Base-by-base conservation (phyloP, 2,329 filamentous ascomycete genomes). In the Neopestalotiopsis clavispora region DNA sequence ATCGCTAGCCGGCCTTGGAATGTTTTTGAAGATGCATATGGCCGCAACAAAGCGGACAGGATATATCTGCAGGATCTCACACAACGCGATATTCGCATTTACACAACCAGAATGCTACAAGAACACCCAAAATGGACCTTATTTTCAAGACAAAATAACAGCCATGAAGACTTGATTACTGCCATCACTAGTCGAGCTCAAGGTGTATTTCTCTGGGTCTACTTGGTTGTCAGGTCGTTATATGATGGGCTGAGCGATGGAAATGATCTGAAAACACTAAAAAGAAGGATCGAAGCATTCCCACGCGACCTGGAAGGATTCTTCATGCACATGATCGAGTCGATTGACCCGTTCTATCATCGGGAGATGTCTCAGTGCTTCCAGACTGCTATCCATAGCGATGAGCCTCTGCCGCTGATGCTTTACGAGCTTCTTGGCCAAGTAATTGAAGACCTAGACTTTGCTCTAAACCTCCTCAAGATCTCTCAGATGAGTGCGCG, bases 311-410 rank as follows among this genome's bases (percentile, higher is more conserved):
- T 61, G 1, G 59, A 61, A 3, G 2, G n/a, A 1, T 59, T 59
- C 57, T 59, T 59, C 28, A 30, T 2, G 57, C 1, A 2, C 4
- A 7, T 59, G 20, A 59, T 59, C 20, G 14, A 14, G 10, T 20
- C 12, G 3, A 10, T 59, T 0, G 20, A 28, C 4, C 57, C 57
- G 4, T 30, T 59, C 14, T 59, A 59, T 3, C 57, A 59, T 20
- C 28, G 12, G 17, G 20, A 59, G 4, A 59, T 59, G 57, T 7
- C 57, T 17, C 57, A 9, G 4, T 59, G 30, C 10, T 59, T 59
- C 2, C 3, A 12, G 5, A 2, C 14, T 14, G 23, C 57, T 0
- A 10, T 14, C 0, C 4, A 7, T 0, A 10, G 1, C 14, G 3
- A 30, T 2, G 6, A 13, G 4, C 23, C 57, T 5, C 57, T 30